Conservation (phyloP, 176 grass and related monocot genomes). For the Poa pratensis region DNA sequence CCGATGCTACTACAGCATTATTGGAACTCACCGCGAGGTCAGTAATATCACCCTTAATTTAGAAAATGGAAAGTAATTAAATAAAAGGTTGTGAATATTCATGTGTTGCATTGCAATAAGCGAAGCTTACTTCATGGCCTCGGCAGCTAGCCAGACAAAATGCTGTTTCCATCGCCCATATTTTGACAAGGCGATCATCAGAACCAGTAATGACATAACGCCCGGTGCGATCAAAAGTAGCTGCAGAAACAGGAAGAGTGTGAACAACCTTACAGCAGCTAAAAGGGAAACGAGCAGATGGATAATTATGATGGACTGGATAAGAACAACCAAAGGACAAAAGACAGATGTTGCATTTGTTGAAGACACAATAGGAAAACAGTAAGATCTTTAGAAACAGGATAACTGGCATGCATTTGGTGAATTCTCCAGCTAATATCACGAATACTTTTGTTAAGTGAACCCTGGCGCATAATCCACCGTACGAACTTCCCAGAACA, state of each 20-base stretch:
- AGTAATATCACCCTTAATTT: conserved; percentile 97
- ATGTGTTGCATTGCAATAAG: conserved; percentile 26
- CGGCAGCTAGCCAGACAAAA: conserved; percentile 95
- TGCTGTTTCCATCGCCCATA: conserved; percentile 98
- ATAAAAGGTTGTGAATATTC: conserved; percentile 28
- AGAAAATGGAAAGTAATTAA: conserved; percentile 37
- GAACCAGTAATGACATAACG: conserved; percentile 95
- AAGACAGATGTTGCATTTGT: neutral
- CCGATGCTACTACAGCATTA: conserved; percentile 97
- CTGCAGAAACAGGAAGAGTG: conserved; percentile 48
- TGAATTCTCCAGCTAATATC: conserved; percentile 17
- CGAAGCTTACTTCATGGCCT: conserved; percentile 90
- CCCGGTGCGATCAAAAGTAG: conserved; percentile 91
- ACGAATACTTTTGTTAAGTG: neutral
- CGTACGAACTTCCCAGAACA: conserved; percentile 31
- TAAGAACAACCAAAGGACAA: neutral
- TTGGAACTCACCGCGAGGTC: conserved; percentile 98
- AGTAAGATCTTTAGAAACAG: conserved; percentile 2
- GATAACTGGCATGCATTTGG: neutral
- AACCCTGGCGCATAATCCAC: conserved; percentile 3
- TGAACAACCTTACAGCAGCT: conserved; percentile 33
- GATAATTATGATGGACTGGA: conserved; percentile 3
- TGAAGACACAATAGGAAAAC: conserved; percentile 8
- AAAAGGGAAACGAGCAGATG: neutral
- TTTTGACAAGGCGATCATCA: conserved; percentile 99